Evolutionary conservation across 2,329 filamentous ascomycete species (phyloP).

Genomic region (Ciborinia camelliae): DNA sequence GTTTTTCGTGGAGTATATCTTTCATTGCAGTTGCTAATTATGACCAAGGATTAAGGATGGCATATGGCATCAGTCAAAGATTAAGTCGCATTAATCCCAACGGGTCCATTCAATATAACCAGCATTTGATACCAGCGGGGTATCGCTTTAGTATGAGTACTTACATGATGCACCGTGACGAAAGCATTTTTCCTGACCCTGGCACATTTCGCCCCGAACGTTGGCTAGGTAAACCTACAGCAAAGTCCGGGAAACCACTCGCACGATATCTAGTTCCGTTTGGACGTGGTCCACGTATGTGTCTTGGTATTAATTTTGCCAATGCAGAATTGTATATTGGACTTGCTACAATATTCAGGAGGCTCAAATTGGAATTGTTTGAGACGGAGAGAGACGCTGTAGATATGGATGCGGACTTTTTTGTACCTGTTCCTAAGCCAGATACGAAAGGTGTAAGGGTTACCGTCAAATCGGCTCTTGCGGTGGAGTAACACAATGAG

Average conservation of each 20-base stretch:
- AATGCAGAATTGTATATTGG: conserved; percentile 24
- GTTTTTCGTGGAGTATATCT: conserved; percentile 30
- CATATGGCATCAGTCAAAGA: conserved; percentile 25
- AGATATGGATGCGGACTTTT: conserved; percentile 18
- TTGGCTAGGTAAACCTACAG: conserved; percentile 1
- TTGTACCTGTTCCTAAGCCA: conserved; percentile 12
- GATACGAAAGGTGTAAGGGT: conserved; percentile 14
- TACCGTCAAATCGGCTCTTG: not conserved
- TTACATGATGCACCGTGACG: not conserved
- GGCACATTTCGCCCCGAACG: not conserved
- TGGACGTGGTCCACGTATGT: conserved; percentile 42
- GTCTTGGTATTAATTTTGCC: conserved; percentile 38
- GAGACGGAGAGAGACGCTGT: conserved; percentile 21
- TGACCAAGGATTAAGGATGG: not conserved
- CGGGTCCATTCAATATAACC: conserved; percentile 17
- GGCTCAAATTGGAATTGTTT: conserved; percentile 22
- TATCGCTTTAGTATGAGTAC: not conserved
- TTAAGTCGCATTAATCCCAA: conserved; percentile 31
- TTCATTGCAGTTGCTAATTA: not conserved
- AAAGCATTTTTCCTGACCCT: not conserved
- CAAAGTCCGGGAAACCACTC: conserved; percentile 4
- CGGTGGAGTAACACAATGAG: not conserved
- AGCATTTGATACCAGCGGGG: not conserved
- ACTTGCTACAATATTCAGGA: conserved; percentile 18
- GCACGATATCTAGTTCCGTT: conserved; percentile 40